Evolutionary conservation across 495 filamentous ascomycete species (phyloP).

Genomic region (Podospora comata): DNA sequence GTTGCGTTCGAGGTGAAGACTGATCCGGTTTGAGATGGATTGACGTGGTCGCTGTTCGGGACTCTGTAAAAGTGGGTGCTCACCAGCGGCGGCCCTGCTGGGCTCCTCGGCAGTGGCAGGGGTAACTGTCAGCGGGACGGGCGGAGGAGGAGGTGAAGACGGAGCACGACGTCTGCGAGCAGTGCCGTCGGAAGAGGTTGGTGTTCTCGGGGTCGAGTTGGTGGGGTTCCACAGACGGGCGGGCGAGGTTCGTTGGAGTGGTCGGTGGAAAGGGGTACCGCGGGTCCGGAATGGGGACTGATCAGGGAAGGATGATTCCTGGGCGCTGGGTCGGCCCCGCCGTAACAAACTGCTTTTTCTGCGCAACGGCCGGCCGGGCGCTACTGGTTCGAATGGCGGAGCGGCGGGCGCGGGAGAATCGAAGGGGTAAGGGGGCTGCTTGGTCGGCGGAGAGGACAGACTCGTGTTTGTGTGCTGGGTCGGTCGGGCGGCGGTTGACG

Average conservation of each 20-base stretch:
- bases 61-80: conserved; percentile 66
- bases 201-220: conserved; percentile 57
- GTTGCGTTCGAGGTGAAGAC: conserved; percentile 64
- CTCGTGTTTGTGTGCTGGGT: conserved; percentile 2
- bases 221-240: conserved; percentile 63
- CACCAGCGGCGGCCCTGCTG: conserved; percentile 49
- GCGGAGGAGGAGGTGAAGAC: conserved; percentile 47
- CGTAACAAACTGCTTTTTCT: conserved; percentile 38
- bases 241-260: conserved; percentile 38
- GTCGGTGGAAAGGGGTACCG: conserved; percentile 30
- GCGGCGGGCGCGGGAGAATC: conserved; percentile 23
- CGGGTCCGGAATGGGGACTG: conserved; percentile 48
- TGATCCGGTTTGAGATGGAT: conserved; percentile 52
- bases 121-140: conserved; percentile 43
- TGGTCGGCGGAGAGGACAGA: conserved; percentile 33
- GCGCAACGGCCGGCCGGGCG: conserved; percentile 21
- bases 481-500: not conserved
- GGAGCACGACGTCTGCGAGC: conserved; percentile 36
- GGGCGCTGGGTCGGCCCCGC: conserved; percentile 39
- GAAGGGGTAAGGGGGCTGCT: conserved; percentile 36
- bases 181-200: conserved; percentile 17
- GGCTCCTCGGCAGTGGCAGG: conserved; percentile 30
- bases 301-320: conserved; percentile 29
- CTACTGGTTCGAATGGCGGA: conserved; percentile 20
- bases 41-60: conserved; percentile 60